Evolutionary conservation across 768 basidiomycete genomes (phyloP), one percentile per base, ranked within the genome.

Genomic region (Tylopilus subfusipes): DNA sequence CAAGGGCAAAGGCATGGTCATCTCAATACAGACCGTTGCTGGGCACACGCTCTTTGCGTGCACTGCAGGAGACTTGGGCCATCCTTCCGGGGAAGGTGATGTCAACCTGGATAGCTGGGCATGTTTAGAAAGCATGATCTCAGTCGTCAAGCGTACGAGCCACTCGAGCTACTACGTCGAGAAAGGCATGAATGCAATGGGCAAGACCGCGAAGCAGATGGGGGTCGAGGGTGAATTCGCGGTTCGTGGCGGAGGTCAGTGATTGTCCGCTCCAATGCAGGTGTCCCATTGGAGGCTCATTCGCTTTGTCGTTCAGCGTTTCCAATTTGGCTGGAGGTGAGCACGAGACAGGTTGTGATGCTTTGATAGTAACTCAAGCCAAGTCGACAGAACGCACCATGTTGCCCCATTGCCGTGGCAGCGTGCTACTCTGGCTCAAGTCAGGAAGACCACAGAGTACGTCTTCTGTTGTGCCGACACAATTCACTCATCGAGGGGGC

Each of bases 141-240:
- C 80, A 38, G 85, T 90, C 24, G 89, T 90, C 43, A 81, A 78
- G 61, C 78, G 88, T 55, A 92, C 89, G 18, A 89, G 90, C 2
- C 90, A 92, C 66, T 89, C 88, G 9, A 90, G 85, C 60, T 92
- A 77, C 68, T 93, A 93, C 68, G 87, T 93, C 10, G 90, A 92
- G 66, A 91, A 90, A 65, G 87, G 88, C 7, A 90, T 90, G 83
- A 82, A 80, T 45, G 90, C 90, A 4, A 86, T 88, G 84, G 86
- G 86, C 18, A 90, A 87, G 72, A 84, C 83, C 7, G 78, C 85
- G 36, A 82, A 82, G 60, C 85, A 90, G 61, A 76, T 87, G 73
- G 88, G 85, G 5, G 76, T 86, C 33, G 82, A 85, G 52, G 78
- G 76, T 16, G 85, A 90, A 51, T 75, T 79, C 58, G 74, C 80